A percentile compares a stretch with the other conserved stretches of the same genome.
phyloP scores from a whole-genome alignment of 306 rosid genomes.

The Ormosia semicastrata region DNA sequence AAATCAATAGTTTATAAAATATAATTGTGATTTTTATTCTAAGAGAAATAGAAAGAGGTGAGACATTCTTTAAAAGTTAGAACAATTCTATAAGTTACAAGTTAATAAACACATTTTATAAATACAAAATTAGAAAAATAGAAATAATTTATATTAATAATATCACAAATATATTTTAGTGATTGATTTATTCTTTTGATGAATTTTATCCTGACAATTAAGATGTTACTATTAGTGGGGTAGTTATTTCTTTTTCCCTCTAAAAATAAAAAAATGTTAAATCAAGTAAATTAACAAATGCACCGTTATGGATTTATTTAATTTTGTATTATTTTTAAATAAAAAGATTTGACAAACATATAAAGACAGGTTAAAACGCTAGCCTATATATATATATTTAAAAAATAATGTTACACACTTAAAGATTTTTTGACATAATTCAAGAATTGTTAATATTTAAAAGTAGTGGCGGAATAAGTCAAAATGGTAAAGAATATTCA shows the following conservation, averaged over 20 bases:
- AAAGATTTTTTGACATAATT: too few relatives aligned
- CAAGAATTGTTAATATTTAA: too few relatives aligned
- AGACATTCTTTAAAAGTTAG: not conserved
- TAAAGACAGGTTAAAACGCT: too few relatives aligned
- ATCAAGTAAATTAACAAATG: not conserved
- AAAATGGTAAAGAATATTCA: not conserved
- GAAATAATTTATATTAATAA: not conserved
- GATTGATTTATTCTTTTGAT: not conserved
- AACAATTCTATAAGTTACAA: not conserved
- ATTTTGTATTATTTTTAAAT: too few relatives aligned
- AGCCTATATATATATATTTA: too few relatives aligned
- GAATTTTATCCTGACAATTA: not conserved
- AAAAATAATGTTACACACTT: too few relatives aligned
- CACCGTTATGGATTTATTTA: too few relatives aligned
- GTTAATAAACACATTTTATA: too few relatives aligned
- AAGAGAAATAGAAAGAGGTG: not conserved
- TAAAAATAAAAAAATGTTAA: too few relatives aligned
- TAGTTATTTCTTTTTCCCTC: not conserved
- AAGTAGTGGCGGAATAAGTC: not conserved
- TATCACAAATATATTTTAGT: not conserved
- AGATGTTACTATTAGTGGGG: not conserved
- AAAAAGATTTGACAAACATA: too few relatives aligned
- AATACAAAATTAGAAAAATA: not conserved
- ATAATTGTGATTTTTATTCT: not conserved
- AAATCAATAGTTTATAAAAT: not conserved